Conservation (phyloP, 192 early-diverging fungal species). For the Backusella morwellensis region DNA sequence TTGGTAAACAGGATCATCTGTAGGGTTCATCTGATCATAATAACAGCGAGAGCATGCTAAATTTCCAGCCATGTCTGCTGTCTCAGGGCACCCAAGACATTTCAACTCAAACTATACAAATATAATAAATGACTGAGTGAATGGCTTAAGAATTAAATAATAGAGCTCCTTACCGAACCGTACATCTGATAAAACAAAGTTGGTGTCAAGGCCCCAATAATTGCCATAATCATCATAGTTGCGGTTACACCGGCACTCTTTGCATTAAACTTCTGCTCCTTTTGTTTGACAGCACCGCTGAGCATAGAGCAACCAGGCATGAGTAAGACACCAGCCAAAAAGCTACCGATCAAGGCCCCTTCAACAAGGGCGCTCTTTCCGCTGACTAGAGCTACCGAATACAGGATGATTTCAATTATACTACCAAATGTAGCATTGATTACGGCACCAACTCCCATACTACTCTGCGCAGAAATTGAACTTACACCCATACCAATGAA, state of each 20-base stretch:
- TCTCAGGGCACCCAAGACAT: constrained; percentile 52
- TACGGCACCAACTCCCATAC: constrained; percentile 88
- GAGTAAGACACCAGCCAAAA: constrained; percentile 83
- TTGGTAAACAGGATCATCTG: constrained; percentile 79
- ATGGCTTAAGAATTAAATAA: neutral
- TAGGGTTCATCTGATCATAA: constrained; percentile 59
- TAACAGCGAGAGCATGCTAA: constrained; percentile 60
- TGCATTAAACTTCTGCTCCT: constrained; percentile 94
- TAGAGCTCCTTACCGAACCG: constrained; percentile 53
- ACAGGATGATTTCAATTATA: constrained; percentile 95
- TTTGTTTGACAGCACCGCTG: constrained; percentile 83
- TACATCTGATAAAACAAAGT: constrained; percentile 95
- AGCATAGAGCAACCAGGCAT: constrained; percentile 96
- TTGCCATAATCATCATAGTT: constrained; percentile 92
- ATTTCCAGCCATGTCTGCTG: neutral
- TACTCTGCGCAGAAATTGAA: constrained; percentile 93
- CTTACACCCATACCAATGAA: constrained; percentile 97
- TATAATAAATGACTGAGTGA: neutral
- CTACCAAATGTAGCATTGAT: constrained; percentile 98
- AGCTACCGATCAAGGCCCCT: constrained; percentile 89
- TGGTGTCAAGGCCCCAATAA: constrained; percentile 91
- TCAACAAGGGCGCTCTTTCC: constrained; percentile 87
- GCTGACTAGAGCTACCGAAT: constrained; percentile 84
- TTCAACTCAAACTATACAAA: constrained; percentile 49
- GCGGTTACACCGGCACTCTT: constrained; percentile 93